Evolutionary conservation across 306 rosid genomes (phyloP).

Genomic region (Vicia sativa): DNA sequence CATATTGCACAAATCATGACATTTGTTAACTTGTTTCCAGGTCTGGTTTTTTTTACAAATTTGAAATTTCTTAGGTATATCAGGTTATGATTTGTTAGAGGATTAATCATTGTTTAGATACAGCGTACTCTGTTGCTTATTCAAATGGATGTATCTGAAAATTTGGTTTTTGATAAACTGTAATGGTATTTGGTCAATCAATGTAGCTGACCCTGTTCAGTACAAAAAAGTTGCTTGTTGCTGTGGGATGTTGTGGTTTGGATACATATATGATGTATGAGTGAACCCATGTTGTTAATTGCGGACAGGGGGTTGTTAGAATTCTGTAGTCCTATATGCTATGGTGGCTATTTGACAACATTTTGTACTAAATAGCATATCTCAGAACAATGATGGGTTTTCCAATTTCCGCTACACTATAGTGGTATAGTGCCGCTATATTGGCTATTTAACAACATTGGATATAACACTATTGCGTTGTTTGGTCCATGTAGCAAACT

Average conservation of each 20-base stretch:
- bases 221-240: not conserved
- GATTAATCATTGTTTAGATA: conserved; percentile 2
- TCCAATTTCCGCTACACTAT: no score
- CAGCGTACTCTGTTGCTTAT: conserved; percentile 8
- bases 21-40: not conserved
- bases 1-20: conserved; percentile 3
- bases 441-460: no score
- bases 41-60: conserved; percentile 14
- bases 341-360: no score
- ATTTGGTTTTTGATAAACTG: conserved; percentile 3
- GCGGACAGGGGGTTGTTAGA: no score
- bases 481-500: not conserved
- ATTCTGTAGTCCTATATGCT: no score
- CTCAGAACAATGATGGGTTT: no score
- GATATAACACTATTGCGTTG: not conserved
- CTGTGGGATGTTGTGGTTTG: conserved; percentile 5
- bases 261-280: not conserved
- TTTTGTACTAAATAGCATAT: no score
- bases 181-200: not conserved
- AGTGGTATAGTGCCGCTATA: no score
- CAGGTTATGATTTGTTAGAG: conserved; percentile 8
- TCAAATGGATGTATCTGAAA: not conserved
- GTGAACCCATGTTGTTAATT: no score
- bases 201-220: conserved; percentile 2
- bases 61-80: conserved; percentile 2